Evolutionary conservation across 805 yeast genomes (phyloP).

Genomic region (Tetrapisispora nanseiensis): DNA sequence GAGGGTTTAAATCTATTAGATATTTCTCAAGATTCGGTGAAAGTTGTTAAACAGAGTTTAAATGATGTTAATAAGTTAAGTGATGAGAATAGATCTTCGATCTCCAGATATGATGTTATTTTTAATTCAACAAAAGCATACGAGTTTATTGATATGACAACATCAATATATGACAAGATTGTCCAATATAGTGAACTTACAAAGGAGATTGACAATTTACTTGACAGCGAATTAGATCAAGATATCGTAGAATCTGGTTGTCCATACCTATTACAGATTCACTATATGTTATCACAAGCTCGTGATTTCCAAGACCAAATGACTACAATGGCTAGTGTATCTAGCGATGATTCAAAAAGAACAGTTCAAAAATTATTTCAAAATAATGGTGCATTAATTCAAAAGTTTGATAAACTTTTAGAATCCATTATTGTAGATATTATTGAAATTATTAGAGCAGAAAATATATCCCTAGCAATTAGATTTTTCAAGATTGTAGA

Average conservation of each 20-base stretch:
- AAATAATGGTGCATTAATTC: conserved; percentile 31
- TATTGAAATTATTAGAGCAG: conserved; percentile 63
- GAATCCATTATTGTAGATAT: conserved; percentile 56
- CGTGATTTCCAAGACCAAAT: conserved; percentile 76
- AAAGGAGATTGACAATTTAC: conserved; percentile 40
- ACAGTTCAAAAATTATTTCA: conserved; percentile 42
- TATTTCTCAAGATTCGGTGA: conserved; percentile 37
- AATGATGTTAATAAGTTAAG: conserved; percentile 40
- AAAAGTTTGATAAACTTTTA: conserved; percentile 55
- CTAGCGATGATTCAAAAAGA: conserved; percentile 56
- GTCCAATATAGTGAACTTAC: conserved; percentile 44
- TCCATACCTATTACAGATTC: conserved; percentile 54
- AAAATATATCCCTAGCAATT: conserved; percentile 56
- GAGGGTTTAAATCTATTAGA: conserved; percentile 33
- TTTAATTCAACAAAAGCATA: conserved; percentile 57
- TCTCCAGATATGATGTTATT: conserved; percentile 59
- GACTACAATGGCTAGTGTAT: conserved; percentile 39
- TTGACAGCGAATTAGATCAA: conserved; percentile 35
- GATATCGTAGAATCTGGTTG: conserved; percentile 32
- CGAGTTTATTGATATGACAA: conserved; percentile 63
- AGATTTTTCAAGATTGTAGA: conserved; percentile 71
- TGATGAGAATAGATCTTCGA: conserved; percentile 46
- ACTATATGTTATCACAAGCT: conserved; percentile 57
- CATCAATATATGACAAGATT: conserved; percentile 54
- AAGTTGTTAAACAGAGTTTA: conserved; percentile 38